These are phyloP conservation scores for Suillus subalutaceus DNA, from an alignment of 768 basidiomycete genomes.

Conservation along the genomic window DNA sequence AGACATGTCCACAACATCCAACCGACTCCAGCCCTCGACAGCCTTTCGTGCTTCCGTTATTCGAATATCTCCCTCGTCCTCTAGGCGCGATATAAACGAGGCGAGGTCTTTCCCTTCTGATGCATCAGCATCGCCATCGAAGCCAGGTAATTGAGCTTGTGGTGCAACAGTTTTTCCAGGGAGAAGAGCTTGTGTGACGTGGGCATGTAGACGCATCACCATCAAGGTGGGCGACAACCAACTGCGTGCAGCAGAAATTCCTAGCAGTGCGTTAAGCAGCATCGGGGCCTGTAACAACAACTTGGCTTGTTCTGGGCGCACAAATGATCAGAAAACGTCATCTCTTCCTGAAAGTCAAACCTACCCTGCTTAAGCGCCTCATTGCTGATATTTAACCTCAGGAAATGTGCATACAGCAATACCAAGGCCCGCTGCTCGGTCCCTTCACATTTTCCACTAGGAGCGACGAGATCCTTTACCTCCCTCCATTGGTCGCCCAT, in stretches of 20 bases:
- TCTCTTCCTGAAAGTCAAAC: slow-evolving; percentile 23
- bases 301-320: slow-evolving; percentile 63
- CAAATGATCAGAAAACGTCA: neutral
- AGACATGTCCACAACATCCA: slow-evolving; percentile 78
- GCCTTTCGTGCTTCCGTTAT: slow-evolving; percentile 49
- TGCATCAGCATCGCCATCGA: slow-evolving; percentile 46
- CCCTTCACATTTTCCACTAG: slow-evolving; percentile 35
- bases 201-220: slow-evolving; percentile 81
- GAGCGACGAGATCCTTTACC: slow-evolving; percentile 45
- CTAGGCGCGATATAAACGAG: slow-evolving; percentile 51
- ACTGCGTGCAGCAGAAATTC: slow-evolving; percentile 81
- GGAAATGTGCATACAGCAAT: slow-evolving; percentile 83
- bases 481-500: slow-evolving; percentile 59
- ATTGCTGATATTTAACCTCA: slow-evolving; percentile 61
- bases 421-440: slow-evolving; percentile 60
- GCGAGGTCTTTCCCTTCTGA: slow-evolving; percentile 44
- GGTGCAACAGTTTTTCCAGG: slow-evolving; percentile 49
- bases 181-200: slow-evolving; percentile 80
- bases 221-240: slow-evolving; percentile 84
- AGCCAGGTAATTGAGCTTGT: slow-evolving; percentile 80
- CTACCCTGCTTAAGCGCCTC: slow-evolving; percentile 64
- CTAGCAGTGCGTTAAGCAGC: slow-evolving; percentile 79
- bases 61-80: slow-evolving; percentile 49
- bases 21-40: slow-evolving; percentile 67
- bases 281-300: slow-evolving; percentile 73